These are phyloP conservation scores for Leucogyrophana mollusca DNA, from an alignment of 768 basidiomycete species.

Conservation along the genomic window DNA sequence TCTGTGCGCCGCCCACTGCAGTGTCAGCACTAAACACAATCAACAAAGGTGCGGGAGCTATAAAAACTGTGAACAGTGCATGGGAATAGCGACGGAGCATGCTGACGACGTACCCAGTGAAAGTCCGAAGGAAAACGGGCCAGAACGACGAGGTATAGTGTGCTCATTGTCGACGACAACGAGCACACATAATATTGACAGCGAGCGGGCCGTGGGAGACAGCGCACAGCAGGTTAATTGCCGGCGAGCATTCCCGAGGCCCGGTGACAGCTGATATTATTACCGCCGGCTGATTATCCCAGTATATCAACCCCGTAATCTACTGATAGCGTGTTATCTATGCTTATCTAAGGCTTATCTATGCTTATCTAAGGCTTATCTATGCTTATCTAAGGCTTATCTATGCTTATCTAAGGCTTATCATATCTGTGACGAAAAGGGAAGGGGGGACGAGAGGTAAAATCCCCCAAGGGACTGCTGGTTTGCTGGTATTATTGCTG, in stretches of 20 bases:
- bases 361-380: too few relatives aligned
- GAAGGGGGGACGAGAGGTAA: neutral
- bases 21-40: too few relatives aligned
- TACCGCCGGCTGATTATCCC: too few relatives aligned
- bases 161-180: neutral
- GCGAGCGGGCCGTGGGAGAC: neutral
- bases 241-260: too few relatives aligned
- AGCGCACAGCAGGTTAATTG: neutral
- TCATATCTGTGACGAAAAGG: neutral
- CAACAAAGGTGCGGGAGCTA: too few relatives aligned
- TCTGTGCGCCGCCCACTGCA: too few relatives aligned
- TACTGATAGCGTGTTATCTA: too few relatives aligned
- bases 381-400: too few relatives aligned
- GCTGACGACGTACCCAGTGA: neutral
- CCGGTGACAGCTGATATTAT: too few relatives aligned
- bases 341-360: too few relatives aligned
- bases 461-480: neutral
- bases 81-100: neutral
- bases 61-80: neutral
- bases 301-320: too few relatives aligned
- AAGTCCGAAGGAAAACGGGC: neutral
- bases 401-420: neutral
- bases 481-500: constrained; percentile 1
- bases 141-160: neutral
- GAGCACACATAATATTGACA: neutral